Base-by-base conservation (phyloP, 2,329 filamentous ascomycete species). In the Monosporascus cannonballus region DNA sequence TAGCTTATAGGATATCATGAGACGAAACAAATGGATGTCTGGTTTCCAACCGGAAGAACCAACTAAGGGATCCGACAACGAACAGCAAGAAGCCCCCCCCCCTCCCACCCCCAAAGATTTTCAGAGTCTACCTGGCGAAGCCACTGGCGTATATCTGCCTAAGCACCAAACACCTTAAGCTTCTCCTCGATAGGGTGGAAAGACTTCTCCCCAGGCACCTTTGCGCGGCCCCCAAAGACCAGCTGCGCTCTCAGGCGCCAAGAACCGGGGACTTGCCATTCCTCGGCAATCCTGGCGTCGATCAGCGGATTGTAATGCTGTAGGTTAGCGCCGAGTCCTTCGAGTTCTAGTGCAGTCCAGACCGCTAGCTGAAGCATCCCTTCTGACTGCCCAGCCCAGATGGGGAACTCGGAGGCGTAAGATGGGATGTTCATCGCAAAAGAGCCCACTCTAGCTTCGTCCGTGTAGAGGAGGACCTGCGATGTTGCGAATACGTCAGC, bases 221-320 rank as follows among this genome's bases (percentile, higher is more conserved):
- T 80, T 24, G 47, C 30, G 34, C 20, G 77, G 57, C 79, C 81
- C 58, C 90, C 90, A 71, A 96, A 94, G 64, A 96, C 90, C 59
- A 96, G 76, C 79, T 96, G 90, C 22, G 88, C 86, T 66, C 86
- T 83, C 58, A 96, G 80, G 65, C 81, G 82, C 90, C 91, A 96
- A 62, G 80, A 79, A 20, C 73, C 65, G 44, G 89, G 87, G 30
- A 96, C 63, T 53, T 79, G 78, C 87, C 89, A 96, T 61, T 83
- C 75, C 56, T 72, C 76, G 45, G 79, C 73, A 50, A 91, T 86
- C 74, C 85, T 83, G 59, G 78, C 77, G 73, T 96, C 88, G 61
- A 95, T 83, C 53, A 96, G 71, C 18, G 90, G 90, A 80, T 90
- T 94, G 79, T 96, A 96, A 76, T 96, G 91, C 79, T 96, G 91